phyloP scores from a whole-genome alignment of 768 basidiomycete genomes.

The Cyclocybe cylindracea region DNA sequence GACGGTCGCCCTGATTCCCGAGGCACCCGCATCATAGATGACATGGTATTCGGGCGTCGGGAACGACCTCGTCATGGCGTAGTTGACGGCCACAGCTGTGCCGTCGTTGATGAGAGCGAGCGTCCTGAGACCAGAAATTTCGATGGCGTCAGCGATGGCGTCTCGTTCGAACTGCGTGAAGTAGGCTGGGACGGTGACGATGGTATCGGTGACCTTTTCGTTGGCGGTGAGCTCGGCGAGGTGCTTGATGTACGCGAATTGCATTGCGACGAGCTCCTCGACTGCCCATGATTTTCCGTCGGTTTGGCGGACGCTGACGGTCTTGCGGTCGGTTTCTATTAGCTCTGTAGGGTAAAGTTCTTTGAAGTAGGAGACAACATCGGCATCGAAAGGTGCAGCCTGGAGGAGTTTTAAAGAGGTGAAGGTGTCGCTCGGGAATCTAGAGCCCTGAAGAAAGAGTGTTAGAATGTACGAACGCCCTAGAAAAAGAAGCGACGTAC shows the following conservation, averaged over 20 bases:
- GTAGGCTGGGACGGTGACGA: slow-evolving; percentile 89
- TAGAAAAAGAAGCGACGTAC: slow-evolving; percentile 47
- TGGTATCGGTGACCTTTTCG: slow-evolving; percentile 80
- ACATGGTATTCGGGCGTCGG: slow-evolving; percentile 79
- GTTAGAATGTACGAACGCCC: slow-evolving; percentile 3
- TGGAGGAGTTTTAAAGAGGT: slow-evolving; percentile 83
- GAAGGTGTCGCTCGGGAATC: slow-evolving; percentile 89
- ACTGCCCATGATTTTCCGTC: slow-evolving; percentile 74
- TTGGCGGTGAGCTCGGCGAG: slow-evolving; percentile 77
- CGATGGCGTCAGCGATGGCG: slow-evolving; percentile 89
- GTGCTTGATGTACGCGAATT: slow-evolving; percentile 86
- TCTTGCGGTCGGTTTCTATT: slow-evolving; percentile 55
- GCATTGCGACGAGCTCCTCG: slow-evolving; percentile 94
- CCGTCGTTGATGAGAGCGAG: slow-evolving; percentile 91
- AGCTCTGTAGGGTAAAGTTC: slow-evolving; percentile 57
- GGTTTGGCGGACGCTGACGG: slow-evolving; percentile 58
- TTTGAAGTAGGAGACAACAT: slow-evolving; percentile 56
- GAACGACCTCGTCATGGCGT: slow-evolving; percentile 95
- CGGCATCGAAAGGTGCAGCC: slow-evolving; percentile 65
- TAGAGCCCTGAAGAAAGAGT: slow-evolving; percentile 64
- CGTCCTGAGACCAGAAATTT: slow-evolving; percentile 84
- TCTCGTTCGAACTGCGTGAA: slow-evolving; percentile 91
- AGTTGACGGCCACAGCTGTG: slow-evolving; percentile 94
- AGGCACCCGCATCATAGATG: slow-evolving; percentile 94
- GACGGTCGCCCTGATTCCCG: slow-evolving; percentile 75